Evolutionary conservation across 2,329 filamentous ascomycete genomes (phyloP).

Genomic region (Phialophora macrospora): DNA sequence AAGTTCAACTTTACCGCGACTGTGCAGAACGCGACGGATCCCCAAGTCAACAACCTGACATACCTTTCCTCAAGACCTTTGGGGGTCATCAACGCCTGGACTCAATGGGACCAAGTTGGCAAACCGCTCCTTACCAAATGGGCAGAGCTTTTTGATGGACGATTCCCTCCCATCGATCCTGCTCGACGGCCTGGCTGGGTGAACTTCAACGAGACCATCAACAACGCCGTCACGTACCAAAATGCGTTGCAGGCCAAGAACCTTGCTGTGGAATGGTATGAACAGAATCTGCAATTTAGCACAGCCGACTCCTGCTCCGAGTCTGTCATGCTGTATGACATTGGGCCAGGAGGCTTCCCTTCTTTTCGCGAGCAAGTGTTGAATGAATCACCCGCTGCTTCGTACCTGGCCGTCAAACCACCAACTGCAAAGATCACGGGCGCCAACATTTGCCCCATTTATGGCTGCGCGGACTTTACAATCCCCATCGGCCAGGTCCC

Average conservation of each 20-base stretch:
- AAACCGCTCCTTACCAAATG: slow-evolving; percentile 41
- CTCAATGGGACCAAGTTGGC: slow-evolving; percentile 24
- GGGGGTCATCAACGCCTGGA: slow-evolving; percentile 17
- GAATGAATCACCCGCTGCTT: slow-evolving; percentile 25
- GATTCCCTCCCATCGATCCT: slow-evolving; percentile 43
- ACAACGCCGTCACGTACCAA: slow-evolving; percentile 33
- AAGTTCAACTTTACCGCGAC: slow-evolving; percentile 16
- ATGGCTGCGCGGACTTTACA: slow-evolving; percentile 23
- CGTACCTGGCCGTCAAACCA: slow-evolving; percentile 13
- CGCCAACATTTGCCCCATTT: slow-evolving; percentile 8
- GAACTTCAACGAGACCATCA: slow-evolving; percentile 31
- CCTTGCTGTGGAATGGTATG: slow-evolving; percentile 44
- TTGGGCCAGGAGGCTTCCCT: slow-evolving; percentile 36
- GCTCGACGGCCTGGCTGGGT: slow-evolving; percentile 37
- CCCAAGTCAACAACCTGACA: slow-evolving; percentile 15
- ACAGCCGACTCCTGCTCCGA: slow-evolving; percentile 43
- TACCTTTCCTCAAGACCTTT: slow-evolving; percentile 10
- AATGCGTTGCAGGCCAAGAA: slow-evolving; percentile 44
- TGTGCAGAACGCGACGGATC: slow-evolving; percentile 14
- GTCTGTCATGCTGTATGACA: slow-evolving; percentile 42
- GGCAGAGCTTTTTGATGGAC: slow-evolving; percentile 37
- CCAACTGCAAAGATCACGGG: slow-evolving; percentile 12
- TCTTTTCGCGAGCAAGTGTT: slow-evolving; percentile 18
- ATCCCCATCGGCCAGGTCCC: slow-evolving; percentile 27
- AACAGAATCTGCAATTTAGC: slow-evolving; percentile 38